Evolutionary conservation across 768 basidiomycete genomes (phyloP).

Genomic region (Solioccasus polychromus): DNA sequence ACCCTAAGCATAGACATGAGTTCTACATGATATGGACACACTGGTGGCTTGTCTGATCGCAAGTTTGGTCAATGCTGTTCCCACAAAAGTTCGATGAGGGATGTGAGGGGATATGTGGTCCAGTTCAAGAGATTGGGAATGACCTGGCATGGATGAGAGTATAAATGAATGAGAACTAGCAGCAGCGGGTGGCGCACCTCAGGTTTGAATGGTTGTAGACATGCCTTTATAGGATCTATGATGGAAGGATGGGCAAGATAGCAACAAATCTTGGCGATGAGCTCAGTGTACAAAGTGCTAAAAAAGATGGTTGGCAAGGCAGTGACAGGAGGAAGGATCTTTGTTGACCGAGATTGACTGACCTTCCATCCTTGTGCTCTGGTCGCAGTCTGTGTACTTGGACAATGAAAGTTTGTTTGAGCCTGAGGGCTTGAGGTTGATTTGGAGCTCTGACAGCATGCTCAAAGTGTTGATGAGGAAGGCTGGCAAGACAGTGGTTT

Average conservation of each 20-base stretch:
- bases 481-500: not conserved
- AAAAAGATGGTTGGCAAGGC: not conserved
- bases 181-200: not conserved
- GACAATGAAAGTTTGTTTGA: constrained; percentile 3
- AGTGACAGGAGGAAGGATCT: not conserved
- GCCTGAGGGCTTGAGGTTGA: constrained; percentile 1
- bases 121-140: constrained; percentile 6
- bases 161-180: not conserved
- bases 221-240: not conserved
- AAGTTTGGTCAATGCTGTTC: not conserved
- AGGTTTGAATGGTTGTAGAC: not conserved
- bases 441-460: not conserved
- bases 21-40: not conserved
- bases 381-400: not conserved
- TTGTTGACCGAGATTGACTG: not conserved
- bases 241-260: not conserved
- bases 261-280: not conserved
- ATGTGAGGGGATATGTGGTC: not conserved
- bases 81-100: not conserved
- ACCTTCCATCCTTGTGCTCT: not conserved
- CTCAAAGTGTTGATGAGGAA: not conserved
- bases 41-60: not conserved
- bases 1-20: constrained; percentile 12
- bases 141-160: not conserved
- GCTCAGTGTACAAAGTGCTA: not conserved